A percentile compares a stretch with the other conserved stretches of the same genome.
Evolutionary conservation across 2,329 filamentous ascomycete genomes (phyloP).

Genomic region (Neonectria neomacrospora): DNA sequence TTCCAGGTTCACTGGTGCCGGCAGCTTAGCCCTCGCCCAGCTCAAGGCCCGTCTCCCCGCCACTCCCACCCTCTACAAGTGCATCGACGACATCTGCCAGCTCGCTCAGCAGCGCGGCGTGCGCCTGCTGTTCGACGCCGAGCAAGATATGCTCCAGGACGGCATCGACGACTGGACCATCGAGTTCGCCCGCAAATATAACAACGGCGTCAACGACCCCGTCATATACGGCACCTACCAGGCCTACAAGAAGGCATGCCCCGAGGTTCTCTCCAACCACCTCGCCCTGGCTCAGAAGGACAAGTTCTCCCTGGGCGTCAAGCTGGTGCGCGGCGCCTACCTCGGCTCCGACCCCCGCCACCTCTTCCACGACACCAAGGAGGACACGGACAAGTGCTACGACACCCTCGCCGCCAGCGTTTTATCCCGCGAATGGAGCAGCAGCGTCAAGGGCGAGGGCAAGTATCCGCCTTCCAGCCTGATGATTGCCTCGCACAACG

Average conservation of each 20-base stretch:
- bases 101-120: slow-evolving; percentile 76
- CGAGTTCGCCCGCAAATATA: slow-evolving; percentile 80
- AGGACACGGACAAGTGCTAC: slow-evolving; percentile 77
- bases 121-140: slow-evolving; percentile 84
- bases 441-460: slow-evolving; percentile 49
- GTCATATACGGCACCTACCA: slow-evolving; percentile 86
- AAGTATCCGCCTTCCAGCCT: slow-evolving; percentile 69
- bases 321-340: slow-evolving; percentile 81
- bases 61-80: slow-evolving; percentile 70
- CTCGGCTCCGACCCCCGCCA: slow-evolving; percentile 75
- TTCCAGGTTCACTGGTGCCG: slow-evolving; percentile 80
- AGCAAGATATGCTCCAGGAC: slow-evolving; percentile 81
- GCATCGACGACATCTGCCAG: slow-evolving; percentile 80
- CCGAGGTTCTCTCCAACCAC: slow-evolving; percentile 67
- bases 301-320: slow-evolving; percentile 76
- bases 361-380: slow-evolving; percentile 77
- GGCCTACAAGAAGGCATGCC: slow-evolving; percentile 75
- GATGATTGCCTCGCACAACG: slow-evolving; percentile 87
- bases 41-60: slow-evolving; percentile 73
- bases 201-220: slow-evolving; percentile 70
- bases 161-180: slow-evolving; percentile 87
- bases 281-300: slow-evolving; percentile 67
- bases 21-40: slow-evolving; percentile 74
- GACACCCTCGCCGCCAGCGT: slow-evolving; percentile 76
- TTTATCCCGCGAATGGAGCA: slow-evolving; percentile 64